Base-by-base conservation (phyloP, 2,329 filamentous ascomycete genomes). In the Sporothrix curviconia region DNA sequence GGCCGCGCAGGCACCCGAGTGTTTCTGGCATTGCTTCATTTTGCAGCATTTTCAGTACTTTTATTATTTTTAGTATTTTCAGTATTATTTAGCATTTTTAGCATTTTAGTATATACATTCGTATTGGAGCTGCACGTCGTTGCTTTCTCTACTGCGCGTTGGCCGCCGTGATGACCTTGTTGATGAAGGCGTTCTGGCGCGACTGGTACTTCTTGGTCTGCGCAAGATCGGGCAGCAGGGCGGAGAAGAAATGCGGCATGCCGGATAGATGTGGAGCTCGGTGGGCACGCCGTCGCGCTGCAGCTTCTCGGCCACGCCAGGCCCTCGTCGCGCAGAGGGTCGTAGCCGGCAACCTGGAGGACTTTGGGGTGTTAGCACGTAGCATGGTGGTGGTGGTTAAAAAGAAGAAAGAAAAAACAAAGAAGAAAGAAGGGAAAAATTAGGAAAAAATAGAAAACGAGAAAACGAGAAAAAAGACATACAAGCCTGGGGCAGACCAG, bases 261-360 rank as follows among this genome's bases (percentile, higher is more conserved):
- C 71, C 72, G 19, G 62, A 56, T 70, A 72, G 22, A 65, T 59
- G 39, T 69, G 61, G n/a, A 71, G 51, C 46, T 70, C 66, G 17
- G 67, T 67, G 4, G 68, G 62, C 8, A 67, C 67, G 24, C 70
- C 70, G 6, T 68, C 70, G 0, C 61, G 63, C 50, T 66, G 44
- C 24, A 74, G 64, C 8, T 66, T 66, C 58, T 73, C 71, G 6
- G 69, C 70, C 47, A 71, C 72, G 2, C 72, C 30, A 74, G 64
- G 8, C 63, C 70, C 24, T 74, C 72, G 53, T 74, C 72, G 15
- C 71, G 66, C n/a, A 73, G 61, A 3, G 67, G 60, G 56, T 74
- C 72, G 17, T 64, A 62, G 7, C 71, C 71, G 3, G 66, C 71
- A 4, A 67, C 62, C 40, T 71, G 65, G n/a, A 74, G 61, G 32